These are phyloP conservation scores for Suillus fuscotomentosus DNA, from an alignment of 768 basidiomycete species.

Conservation along the genomic window DNA sequence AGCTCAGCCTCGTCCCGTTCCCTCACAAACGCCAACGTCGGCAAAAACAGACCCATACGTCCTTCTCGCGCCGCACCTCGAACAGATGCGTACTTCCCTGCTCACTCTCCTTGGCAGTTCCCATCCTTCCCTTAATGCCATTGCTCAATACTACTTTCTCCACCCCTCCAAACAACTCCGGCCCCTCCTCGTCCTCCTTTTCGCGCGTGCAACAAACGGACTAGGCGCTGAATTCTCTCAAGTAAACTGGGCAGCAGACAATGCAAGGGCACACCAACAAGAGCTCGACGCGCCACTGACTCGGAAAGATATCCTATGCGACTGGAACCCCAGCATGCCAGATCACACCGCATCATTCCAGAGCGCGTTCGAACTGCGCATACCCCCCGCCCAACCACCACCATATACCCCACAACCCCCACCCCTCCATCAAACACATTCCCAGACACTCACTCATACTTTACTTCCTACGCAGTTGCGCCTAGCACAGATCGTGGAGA, in stretches of 20 bases:
- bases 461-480: constrained; percentile 84
- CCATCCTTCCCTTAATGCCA: constrained; percentile 82
- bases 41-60: constrained; percentile 57
- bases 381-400: constrained; percentile 23
- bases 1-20: constrained; percentile 33
- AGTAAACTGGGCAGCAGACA: constrained; percentile 63
- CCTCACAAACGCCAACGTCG: constrained; percentile 10
- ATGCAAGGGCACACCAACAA: constrained; percentile 48
- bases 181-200: constrained; percentile 85
- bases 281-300: constrained; percentile 81
- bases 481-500: constrained; percentile 94
- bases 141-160: constrained; percentile 91
- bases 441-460: constrained; percentile 33
- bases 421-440: constrained; percentile 22
- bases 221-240: constrained; percentile 63
- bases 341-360: constrained; percentile 72
- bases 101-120: constrained; percentile 82
- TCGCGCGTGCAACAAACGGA: constrained; percentile 92
- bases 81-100: constrained; percentile 67
- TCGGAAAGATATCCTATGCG: constrained; percentile 79
- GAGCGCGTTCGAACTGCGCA: constrained; percentile 50
- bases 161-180: constrained; percentile 89
- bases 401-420: constrained; percentile 14
- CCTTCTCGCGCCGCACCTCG: constrained; percentile 72
- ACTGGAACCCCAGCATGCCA: constrained; percentile 88